phyloP scores from a whole-genome alignment of 305 asterid genomes.

The Solanum hybrid region DNA sequence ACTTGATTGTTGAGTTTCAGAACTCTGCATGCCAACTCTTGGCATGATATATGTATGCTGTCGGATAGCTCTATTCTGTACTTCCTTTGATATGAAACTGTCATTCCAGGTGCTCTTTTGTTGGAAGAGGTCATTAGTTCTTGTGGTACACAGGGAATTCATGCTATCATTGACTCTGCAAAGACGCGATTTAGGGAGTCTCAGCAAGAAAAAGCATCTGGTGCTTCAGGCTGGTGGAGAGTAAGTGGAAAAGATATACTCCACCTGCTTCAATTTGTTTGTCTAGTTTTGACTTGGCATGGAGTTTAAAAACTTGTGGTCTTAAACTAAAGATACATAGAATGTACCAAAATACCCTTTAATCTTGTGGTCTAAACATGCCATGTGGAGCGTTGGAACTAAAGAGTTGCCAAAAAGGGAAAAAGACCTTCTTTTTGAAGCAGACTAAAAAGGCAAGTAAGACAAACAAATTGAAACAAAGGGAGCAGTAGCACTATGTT shows the following conservation, averaged over 20 bases:
- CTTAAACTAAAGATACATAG: neutral
- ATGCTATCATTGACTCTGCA: slow-evolving; percentile 72
- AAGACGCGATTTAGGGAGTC: slow-evolving; percentile 71
- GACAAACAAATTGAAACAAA: neutral
- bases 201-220: slow-evolving; percentile 63
- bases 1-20: slow-evolving; percentile 1
- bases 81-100: slow-evolving; percentile 6
- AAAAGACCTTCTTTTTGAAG: no score
- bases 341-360: no score
- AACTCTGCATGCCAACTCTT: neutral
- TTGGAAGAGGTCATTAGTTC: slow-evolving; percentile 67
- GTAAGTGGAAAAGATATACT: slow-evolving; percentile 41
- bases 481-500: neutral
- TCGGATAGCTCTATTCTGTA: neutral
- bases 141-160: slow-evolving; percentile 60
- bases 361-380: no score
- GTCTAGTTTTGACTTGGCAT: neutral
- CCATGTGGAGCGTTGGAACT: no score
- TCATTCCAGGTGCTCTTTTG: slow-evolving; percentile 62
- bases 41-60: neutral
- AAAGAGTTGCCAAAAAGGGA: no score
- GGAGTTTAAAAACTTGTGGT: neutral
- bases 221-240: slow-evolving; percentile 83
- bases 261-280: neutral
- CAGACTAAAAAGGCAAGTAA: neutral